Percentiles rank a stretch among this genome's conserved stretches.
Conservation (phyloP, 768 basidiomycete species). For the Mycena polygramma region DNA sequence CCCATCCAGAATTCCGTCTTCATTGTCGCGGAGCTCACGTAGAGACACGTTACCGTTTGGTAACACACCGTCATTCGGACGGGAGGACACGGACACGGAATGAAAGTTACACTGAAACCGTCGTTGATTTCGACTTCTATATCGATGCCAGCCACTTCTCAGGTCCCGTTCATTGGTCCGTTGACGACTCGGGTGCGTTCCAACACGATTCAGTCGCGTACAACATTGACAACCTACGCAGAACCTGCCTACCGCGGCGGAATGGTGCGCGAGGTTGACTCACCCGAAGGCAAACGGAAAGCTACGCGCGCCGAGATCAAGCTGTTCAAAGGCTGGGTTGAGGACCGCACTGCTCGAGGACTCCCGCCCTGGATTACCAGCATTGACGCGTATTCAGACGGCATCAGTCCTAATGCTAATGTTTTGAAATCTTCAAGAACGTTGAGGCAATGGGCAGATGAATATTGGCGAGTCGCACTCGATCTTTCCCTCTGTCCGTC, state of each 20-base stretch:
- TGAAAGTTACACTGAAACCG: slow-evolving; percentile 69
- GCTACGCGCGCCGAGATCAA: slow-evolving; percentile 60
- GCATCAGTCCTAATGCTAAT: slow-evolving; percentile 34
- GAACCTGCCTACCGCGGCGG: slow-evolving; percentile 75
- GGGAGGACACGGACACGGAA: slow-evolving; percentile 51
- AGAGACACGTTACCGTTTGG: slow-evolving; percentile 65
- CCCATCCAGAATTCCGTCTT: slow-evolving; percentile 59
- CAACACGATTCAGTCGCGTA: no score
- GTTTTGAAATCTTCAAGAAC: slow-evolving; percentile 69
- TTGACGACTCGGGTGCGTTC: slow-evolving; percentile 58
- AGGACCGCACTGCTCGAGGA: slow-evolving; percentile 61
- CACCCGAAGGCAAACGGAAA: slow-evolving; percentile 50
- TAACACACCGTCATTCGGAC: slow-evolving; percentile 50
- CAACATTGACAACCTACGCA: no score
- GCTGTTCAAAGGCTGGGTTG: slow-evolving; percentile 57
- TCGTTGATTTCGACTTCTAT: slow-evolving; percentile 79
- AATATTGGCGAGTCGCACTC: slow-evolving; percentile 65
- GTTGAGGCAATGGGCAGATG: slow-evolving; percentile 84
- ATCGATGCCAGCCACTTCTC: slow-evolving; percentile 64
- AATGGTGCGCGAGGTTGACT: slow-evolving; percentile 71
- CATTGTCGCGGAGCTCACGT: slow-evolving; percentile 68
- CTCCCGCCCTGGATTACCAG: slow-evolving; percentile 60
- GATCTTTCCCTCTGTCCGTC: neutral
- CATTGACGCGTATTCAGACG: slow-evolving; percentile 38
- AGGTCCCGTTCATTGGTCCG: slow-evolving; percentile 66